Evolutionary conservation across 1,284 basidiomycete genomes (phyloP).

Genomic region (Austroboletus niveus): DNA sequence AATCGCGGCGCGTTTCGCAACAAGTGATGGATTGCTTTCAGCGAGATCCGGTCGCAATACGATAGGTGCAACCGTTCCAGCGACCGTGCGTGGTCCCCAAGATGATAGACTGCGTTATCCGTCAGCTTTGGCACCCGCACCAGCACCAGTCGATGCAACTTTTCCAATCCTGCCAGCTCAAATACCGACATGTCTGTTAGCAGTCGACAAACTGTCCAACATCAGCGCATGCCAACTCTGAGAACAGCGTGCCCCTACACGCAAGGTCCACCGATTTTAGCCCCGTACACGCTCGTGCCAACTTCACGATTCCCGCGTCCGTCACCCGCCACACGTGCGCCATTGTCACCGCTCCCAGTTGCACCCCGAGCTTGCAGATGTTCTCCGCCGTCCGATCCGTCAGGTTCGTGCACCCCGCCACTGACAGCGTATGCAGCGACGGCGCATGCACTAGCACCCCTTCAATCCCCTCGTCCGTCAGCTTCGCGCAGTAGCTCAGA

Average conservation of each 20-base stretch:
- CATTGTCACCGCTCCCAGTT: slow-evolving; percentile 80
- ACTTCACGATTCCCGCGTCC: slow-evolving; percentile 70
- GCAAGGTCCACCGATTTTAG: slow-evolving; percentile 85
- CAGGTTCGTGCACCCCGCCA: slow-evolving; percentile 81
- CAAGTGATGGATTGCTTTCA: slow-evolving; percentile 77
- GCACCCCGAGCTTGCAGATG: slow-evolving; percentile 71
- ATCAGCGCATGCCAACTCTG: slow-evolving; percentile 13
- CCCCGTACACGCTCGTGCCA: slow-evolving; percentile 72
- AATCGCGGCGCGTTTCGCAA: slow-evolving; percentile 63
- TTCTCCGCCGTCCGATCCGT: slow-evolving; percentile 73
- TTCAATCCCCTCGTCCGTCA: slow-evolving; percentile 79
- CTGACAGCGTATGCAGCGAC: slow-evolving; percentile 72
- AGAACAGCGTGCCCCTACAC: slow-evolving; percentile 50
- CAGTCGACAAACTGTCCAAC: slow-evolving; percentile 63
- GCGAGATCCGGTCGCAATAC: slow-evolving; percentile 81
- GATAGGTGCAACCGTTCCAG: slow-evolving; percentile 87
- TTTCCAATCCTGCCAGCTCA: slow-evolving; percentile 74
- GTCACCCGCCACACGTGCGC: slow-evolving; percentile 81
- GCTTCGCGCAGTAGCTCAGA: slow-evolving; percentile 65
- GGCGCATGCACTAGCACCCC: slow-evolving; percentile 81
- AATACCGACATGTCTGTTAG: slow-evolving; percentile 85
- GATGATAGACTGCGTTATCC: slow-evolving; percentile 64
- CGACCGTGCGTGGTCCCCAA: slow-evolving; percentile 61
- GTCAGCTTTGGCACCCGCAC: slow-evolving; percentile 71
- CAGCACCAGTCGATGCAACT: slow-evolving; percentile 77